Evolutionary conservation across 768 basidiomycete species (phyloP).

Genomic region (Asterophora lycoperdoides): DNA sequence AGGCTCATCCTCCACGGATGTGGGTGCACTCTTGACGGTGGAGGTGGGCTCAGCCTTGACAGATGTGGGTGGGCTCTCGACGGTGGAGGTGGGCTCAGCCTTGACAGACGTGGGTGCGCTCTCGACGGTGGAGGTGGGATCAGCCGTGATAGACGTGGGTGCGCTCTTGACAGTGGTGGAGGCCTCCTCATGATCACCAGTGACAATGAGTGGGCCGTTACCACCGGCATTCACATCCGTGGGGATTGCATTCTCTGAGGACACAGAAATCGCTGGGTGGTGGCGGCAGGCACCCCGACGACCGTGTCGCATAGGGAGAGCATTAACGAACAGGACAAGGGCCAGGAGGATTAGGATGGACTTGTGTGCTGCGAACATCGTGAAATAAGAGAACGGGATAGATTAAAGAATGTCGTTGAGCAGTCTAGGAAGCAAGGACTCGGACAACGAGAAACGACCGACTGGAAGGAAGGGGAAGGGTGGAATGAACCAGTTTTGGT

Average conservation of each 20-base stretch:
- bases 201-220: background rate
- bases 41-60: constrained; percentile 3
- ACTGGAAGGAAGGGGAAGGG: constrained; percentile 8
- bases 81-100: constrained; percentile 3
- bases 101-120: background rate
- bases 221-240: background rate
- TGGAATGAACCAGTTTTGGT: background rate
- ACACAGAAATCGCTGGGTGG: constrained; percentile 1
- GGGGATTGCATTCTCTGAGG: constrained; percentile 2
- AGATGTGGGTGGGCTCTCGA: too few species aligned
- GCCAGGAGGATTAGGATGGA: constrained; percentile 21
- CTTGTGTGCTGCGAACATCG: constrained; percentile 19
- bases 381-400: constrained; percentile 13
- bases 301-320: constrained; percentile 16
- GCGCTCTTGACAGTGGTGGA: constrained; percentile 3
- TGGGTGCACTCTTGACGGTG: too few species aligned
- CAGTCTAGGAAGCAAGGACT: constrained; percentile 16
- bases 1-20: background rate
- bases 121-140: background rate
- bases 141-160: background rate
- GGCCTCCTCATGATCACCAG: background rate
- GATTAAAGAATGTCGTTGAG: constrained; percentile 13
- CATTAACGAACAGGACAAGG: constrained; percentile 20
- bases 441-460: constrained; percentile 15
- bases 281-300: constrained; percentile 12